phyloP scores from a whole-genome alignment of 73 alveolate species.

The Blepharisma stoltei region DNA sequence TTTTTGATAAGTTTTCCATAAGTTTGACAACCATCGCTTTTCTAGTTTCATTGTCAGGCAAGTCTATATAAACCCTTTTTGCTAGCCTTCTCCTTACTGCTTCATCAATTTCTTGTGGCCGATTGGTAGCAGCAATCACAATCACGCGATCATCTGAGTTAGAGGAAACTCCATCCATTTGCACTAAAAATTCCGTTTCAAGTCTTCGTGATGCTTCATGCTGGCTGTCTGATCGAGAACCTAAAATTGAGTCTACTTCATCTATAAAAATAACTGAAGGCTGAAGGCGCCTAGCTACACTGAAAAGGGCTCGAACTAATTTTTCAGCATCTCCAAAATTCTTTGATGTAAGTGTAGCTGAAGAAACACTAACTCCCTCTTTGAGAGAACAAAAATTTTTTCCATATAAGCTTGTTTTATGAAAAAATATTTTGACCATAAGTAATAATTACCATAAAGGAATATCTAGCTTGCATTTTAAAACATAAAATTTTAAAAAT shows the following conservation, averaged over 20 bases:
- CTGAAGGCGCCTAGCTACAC: conserved; percentile 80
- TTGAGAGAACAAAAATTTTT: conserved; percentile 68
- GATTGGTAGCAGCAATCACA: conserved; percentile 87
- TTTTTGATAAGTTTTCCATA: background rate
- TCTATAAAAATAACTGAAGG: conserved; percentile 97
- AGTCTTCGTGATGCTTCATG: conserved; percentile 94
- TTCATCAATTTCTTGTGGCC: conserved; percentile 97
- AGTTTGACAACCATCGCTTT: background rate
- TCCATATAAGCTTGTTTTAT: too few species aligned
- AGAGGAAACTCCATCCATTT: conserved; percentile 86
- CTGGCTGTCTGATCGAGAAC: conserved; percentile 90
- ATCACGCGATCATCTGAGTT: conserved; percentile 70
- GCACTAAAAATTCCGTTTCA: conserved; percentile 96
- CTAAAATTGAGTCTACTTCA: conserved; percentile 96
- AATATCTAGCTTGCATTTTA: too few species aligned
- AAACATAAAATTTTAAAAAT: too few species aligned
- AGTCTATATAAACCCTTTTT: conserved; percentile 88
- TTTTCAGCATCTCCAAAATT: conserved; percentile 91
- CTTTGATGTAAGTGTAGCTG: conserved; percentile 84
- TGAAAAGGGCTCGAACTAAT: conserved; percentile 71
- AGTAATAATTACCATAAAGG: too few species aligned
- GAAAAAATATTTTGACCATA: too few species aligned
- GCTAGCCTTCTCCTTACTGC: conserved; percentile 85
- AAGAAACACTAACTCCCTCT: conserved; percentile 81
- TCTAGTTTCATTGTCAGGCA: conserved; percentile 84